These are phyloP conservation scores for Lipomyces kockii DNA, from an alignment of 805 yeast genomes.

Conservation along the genomic window DNA sequence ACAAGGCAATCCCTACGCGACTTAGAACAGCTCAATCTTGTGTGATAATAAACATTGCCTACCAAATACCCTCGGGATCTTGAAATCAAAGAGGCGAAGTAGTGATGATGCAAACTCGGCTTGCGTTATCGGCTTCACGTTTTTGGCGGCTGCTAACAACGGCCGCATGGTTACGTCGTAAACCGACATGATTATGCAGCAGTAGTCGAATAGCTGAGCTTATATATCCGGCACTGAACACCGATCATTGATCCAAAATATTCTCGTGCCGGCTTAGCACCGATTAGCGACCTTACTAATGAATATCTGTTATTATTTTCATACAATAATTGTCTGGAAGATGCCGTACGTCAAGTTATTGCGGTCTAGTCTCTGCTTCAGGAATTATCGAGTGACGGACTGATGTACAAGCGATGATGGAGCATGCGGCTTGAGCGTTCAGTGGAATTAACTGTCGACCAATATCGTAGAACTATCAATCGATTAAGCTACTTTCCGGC, in stretches of 20 bases:
- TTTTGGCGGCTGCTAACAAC: constrained; percentile 17
- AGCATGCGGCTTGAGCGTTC: too few species aligned
- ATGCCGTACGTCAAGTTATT: too few species aligned
- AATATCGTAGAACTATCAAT: too few species aligned
- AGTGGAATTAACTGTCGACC: too few species aligned
- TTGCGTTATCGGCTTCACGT: constrained; percentile 10
- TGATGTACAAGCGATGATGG: too few species aligned
- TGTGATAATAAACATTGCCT: background rate
- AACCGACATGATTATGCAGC: background rate
- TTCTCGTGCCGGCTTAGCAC: background rate
- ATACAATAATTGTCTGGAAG: too few species aligned
- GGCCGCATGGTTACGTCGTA: constrained; percentile 20
- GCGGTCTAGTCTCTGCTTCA: too few species aligned
- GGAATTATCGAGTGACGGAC: too few species aligned
- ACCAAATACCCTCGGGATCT: constrained; percentile 22
- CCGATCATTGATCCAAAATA: background rate
- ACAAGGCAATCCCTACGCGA: constrained; percentile 55
- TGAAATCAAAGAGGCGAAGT: constrained; percentile 8
- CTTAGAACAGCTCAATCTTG: background rate
- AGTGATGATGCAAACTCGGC: constrained; percentile 14
- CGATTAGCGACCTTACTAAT: background rate
- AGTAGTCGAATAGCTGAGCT: background rate
- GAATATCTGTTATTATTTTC: too few species aligned
- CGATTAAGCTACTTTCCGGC: too few species aligned
- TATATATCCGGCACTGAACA: background rate